Conservation (phyloP, 2,329 filamentous ascomycete species). For the Scedosporium minutisporum region DNA sequence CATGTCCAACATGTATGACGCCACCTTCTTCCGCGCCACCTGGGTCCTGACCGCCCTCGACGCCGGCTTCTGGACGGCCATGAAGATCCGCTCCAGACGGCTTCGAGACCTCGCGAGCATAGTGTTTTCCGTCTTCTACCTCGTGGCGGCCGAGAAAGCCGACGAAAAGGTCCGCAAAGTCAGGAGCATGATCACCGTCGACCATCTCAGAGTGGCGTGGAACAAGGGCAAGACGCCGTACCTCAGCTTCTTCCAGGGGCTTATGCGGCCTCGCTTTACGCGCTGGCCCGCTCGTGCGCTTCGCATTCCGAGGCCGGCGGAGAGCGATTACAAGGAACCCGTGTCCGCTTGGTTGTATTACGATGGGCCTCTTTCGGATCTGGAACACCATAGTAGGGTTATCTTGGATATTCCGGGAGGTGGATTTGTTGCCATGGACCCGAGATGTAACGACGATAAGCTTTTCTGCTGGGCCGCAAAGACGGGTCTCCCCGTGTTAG, state of each 20-base stretch:
- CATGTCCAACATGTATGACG: conserved; percentile 84
- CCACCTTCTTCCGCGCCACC: conserved; percentile 88
- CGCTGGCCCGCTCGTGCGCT: conserved; percentile 74
- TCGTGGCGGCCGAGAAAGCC: conserved; percentile 84
- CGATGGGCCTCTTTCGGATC: conserved; percentile 70
- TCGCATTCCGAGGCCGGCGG: conserved; percentile 69
- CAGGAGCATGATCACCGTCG: conserved; percentile 73
- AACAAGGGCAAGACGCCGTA: conserved; percentile 91
- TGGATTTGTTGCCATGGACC: conserved; percentile 94
- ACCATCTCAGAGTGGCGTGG: conserved; percentile 88
- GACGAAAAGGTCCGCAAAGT: conserved; percentile 96
- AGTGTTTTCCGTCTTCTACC: conserved; percentile 79
- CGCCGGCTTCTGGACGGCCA: conserved; percentile 96
- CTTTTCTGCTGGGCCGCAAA: conserved; percentile 85
- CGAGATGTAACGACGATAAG: conserved; percentile 90
- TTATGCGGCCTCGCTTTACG: conserved; percentile 71
- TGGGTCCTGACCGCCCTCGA: conserved; percentile 94
- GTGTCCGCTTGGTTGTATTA: conserved; percentile 89
- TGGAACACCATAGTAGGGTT: conserved; percentile 67
- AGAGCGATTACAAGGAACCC: conserved; percentile 75
- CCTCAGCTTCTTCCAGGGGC: conserved; percentile 57
- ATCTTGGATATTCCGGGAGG: conserved; percentile 88
- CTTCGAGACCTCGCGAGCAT: conserved; percentile 74
- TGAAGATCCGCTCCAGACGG: conserved; percentile 75
- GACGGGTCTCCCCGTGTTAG: conserved; percentile 79